These are phyloP conservation scores for Candida michaelii DNA, from an alignment of 805 yeast genomes.

Conservation along the genomic window DNA sequence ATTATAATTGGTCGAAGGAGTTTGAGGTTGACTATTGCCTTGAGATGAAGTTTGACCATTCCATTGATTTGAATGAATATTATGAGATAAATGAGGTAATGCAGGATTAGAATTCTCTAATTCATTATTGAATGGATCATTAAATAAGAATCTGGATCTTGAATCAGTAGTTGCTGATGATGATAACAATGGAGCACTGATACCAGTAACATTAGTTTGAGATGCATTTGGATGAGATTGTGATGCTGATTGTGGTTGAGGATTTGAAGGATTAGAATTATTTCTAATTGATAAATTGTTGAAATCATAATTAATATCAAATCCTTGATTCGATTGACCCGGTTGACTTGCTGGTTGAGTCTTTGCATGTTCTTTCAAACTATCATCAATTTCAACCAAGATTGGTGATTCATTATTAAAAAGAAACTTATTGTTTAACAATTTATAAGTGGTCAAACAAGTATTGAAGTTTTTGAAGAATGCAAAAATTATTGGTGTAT, in stretches of 20 bases:
- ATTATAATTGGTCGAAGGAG: constrained; percentile 14
- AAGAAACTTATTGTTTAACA: constrained; percentile 40
- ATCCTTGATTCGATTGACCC: not conserved
- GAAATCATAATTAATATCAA: constrained; percentile 11
- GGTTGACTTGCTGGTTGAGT: not conserved
- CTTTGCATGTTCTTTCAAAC: not conserved
- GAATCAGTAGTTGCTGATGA: constrained; percentile 19
- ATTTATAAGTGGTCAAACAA: constrained; percentile 39
- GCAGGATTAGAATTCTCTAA: constrained; percentile 9
- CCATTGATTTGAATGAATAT: constrained; percentile 20
- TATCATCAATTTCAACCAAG: constrained; percentile 31
- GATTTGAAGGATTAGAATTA: constrained; percentile 5
- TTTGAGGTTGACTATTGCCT: constrained; percentile 16
- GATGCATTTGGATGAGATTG: not conserved
- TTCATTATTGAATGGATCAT: constrained; percentile 50
- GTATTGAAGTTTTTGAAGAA: constrained; percentile 37
- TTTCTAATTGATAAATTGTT: constrained; percentile 12
- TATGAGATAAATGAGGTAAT: constrained; percentile 8
- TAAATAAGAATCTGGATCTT: constrained; percentile 67
- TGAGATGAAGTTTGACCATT: constrained; percentile 31
- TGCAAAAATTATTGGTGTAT: constrained; percentile 26
- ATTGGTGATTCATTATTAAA: constrained; percentile 37
- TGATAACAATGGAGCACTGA: constrained; percentile 8
- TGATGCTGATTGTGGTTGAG: not conserved
- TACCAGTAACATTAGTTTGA: not conserved